A percentile compares a stretch with the other conserved stretches of the same genome.
phyloP scores from a whole-genome alignment of 2,329 filamentous ascomycete species.

The Diaporthe sp. region DNA sequence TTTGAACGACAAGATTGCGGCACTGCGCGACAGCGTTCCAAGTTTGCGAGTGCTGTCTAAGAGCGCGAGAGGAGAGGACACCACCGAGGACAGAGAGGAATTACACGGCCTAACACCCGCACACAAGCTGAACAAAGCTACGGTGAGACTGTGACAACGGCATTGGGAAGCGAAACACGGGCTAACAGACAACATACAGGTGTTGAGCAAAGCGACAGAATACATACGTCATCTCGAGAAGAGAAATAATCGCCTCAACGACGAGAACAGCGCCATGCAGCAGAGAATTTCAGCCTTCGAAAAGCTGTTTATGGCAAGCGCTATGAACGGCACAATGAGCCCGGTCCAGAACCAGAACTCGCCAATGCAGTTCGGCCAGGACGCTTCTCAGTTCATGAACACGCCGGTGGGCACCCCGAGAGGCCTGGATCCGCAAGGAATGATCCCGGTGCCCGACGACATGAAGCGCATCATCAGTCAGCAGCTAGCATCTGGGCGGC shows the following conservation, averaged over 20 bases:
- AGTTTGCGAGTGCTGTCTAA: slow-evolving; percentile 88
- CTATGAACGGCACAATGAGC: slow-evolving; percentile 74
- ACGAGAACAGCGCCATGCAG: slow-evolving; percentile 86
- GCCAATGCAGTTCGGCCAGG: slow-evolving; percentile 65
- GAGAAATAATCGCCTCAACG: slow-evolving; percentile 83
- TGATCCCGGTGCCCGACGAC: slow-evolving; percentile 77
- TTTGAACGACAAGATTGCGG: slow-evolving; percentile 96
- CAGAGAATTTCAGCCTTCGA: slow-evolving; percentile 81
- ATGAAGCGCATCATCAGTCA: slow-evolving; percentile 74
- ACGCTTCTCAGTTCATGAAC: slow-evolving; percentile 57
- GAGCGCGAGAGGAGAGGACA: slow-evolving; percentile 76
- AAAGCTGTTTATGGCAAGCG: slow-evolving; percentile 84
- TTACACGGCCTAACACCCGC: slow-evolving; percentile 86
- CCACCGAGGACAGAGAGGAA: slow-evolving; percentile 83
- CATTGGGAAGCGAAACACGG: no score
- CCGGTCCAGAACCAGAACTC: slow-evolving; percentile 68
- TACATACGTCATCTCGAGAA: slow-evolving; percentile 96
- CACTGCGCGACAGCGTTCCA: slow-evolving; percentile 90
- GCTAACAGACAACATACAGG: slow-evolving; percentile 54
- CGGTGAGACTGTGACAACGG: slow-evolving; percentile 62
- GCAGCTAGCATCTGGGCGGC: slow-evolving; percentile 67
- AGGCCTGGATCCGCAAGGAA: slow-evolving; percentile 63
- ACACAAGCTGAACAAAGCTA: slow-evolving; percentile 98
- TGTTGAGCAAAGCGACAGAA: slow-evolving; percentile 94
- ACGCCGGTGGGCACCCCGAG: slow-evolving; percentile 60